These are phyloP conservation scores for Hura crepitans DNA, from an alignment of 441 rosid genomes.

Conservation along the genomic window DNA sequence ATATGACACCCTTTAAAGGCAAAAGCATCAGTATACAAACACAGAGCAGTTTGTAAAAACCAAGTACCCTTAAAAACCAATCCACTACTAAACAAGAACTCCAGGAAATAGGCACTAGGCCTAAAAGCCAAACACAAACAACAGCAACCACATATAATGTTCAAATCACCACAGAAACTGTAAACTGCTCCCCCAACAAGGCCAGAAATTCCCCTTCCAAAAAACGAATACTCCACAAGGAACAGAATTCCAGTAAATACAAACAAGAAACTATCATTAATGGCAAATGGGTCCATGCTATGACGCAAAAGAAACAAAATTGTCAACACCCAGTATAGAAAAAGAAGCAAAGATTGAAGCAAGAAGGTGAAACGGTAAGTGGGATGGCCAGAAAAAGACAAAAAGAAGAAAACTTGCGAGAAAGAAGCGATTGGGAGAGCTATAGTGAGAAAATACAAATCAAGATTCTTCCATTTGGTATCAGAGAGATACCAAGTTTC, in stretches of 20 bases:
- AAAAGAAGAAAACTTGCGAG: slow-evolving; percentile 44
- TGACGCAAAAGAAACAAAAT: slow-evolving; percentile 37
- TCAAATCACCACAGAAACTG: slow-evolving; percentile 38
- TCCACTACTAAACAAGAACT: slow-evolving; percentile 44
- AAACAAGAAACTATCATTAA: slow-evolving; percentile 37
- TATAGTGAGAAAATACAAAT: slow-evolving; percentile 43
- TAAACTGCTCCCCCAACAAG: slow-evolving; percentile 33
- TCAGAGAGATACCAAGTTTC: slow-evolving; percentile 49
- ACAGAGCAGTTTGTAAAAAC: slow-evolving; percentile 51
- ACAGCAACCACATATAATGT: slow-evolving; percentile 42
- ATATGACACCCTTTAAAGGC: slow-evolving; percentile 43
- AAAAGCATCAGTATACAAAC: slow-evolving; percentile 44
- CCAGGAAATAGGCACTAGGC: slow-evolving; percentile 48
- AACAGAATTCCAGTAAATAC: slow-evolving; percentile 36
- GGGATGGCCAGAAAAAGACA: slow-evolving; percentile 40
- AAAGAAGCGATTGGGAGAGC: slow-evolving; percentile 57
- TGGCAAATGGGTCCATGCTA: slow-evolving; percentile 21
- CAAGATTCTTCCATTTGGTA: slow-evolving; percentile 43
- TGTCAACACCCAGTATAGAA: slow-evolving; percentile 43
- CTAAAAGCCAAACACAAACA: slow-evolving; percentile 47
- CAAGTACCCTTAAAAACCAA: slow-evolving; percentile 54
- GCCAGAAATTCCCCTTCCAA: slow-evolving; percentile 44
- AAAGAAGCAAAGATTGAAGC: slow-evolving; percentile 37
- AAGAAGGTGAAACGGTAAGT: slow-evolving; percentile 48
- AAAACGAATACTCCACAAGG: slow-evolving; percentile 37